Base-by-base conservation (phyloP, 2,329 filamentous ascomycete genomes). In the Macrophomina phaseolina region DNA sequence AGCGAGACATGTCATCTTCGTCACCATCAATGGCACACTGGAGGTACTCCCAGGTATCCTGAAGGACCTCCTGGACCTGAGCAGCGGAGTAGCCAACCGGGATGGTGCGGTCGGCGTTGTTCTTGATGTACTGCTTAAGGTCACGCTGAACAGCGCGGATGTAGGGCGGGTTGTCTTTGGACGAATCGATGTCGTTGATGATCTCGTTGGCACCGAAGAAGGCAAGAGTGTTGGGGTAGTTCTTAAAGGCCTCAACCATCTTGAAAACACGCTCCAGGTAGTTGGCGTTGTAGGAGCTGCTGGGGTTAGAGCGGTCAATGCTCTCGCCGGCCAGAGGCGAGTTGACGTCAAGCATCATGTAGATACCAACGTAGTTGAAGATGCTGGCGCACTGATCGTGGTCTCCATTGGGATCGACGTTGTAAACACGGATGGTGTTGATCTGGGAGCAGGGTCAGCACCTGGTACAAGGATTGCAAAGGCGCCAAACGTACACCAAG, bases 1-100 rank as follows among this genome's bases (percentile, higher is more conserved):
- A 87, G 36, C 86, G 85, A 70, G 89, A 91, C 75, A 86, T 83
- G 68, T 87, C 83, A 9, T 52, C 18, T 30, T 79, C 72, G 77
- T 73, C 48, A 68, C 83, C 80, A 75, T 90, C 84, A 64, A 83
- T 77, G 45, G 84, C 81, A 80, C 91, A 94, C 76, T 90, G 85
- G 80, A 93, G 84, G 81, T 91, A 94, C 76, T 90, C 88, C 87
- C 86, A 93, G 65, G 87, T 90, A 73, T 94, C 91, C 75, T 89
- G 83, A 30, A 94, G 86, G 51, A 92, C 87, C 1, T 86, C 81
- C 68, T 91, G 89, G 51, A 94, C 91, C 76, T 94, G 91, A 58
- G 91, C 91, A 66, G 89, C 88, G 18, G 87, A 89, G 81, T 91
- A 91, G 40, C 89, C 89, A 36, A 91, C 88, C 6, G 88, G 87